Evolutionary conservation across 108 stramenopile species (phyloP), one percentile per base, ranked within the genome.

Genomic region (Nannochloropsis salina): DNA sequence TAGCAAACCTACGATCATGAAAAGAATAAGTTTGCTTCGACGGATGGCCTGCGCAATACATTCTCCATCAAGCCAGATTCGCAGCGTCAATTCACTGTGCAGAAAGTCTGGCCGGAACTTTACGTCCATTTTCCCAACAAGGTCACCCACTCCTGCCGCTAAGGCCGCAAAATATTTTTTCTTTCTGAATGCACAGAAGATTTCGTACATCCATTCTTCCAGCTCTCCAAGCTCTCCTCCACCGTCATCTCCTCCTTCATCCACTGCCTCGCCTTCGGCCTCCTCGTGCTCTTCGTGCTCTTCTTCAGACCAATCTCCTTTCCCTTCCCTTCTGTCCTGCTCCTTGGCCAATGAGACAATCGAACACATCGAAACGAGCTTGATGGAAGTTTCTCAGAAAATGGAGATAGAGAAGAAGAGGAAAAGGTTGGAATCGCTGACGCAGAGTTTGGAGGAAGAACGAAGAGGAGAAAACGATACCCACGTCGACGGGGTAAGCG

Each of bases 331-430:
- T 31, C 31, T 31, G 31, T 31, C 31, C 61, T 74, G 20, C 4
- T 74, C 2, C 61, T 74, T n/a, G 61, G n/a, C n/a, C n/a, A n/a
- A 74, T 8, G 61, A 15, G 3, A n/a, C 61, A n/a, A n/a, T n/a
- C 61, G 61, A 6, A 6, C 61, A 2, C 15, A 74, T 74, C 61
- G 61, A 74, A 74, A 6, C 1, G 15, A 74, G 20, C 61, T n/a
- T 74, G 61, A n/a, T n/a, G n/a, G n/a, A n/a, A 4, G n/a, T 74
- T 74, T 74, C 61, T 74, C 61, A 74, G n/a, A 74, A 74, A 8
- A 74, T 74, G 61, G 61, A 74, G 20, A 74, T 74, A 15, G 61
- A 74, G 61, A 74, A 74, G 61, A 74, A 74, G 61, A 74, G 61
- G 61, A 74, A 8, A n/a, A 74, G 61, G 8, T n/a, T 74, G n/a